Conservation (phyloP, 306 rosid species). For the Malus orientalis region DNA sequence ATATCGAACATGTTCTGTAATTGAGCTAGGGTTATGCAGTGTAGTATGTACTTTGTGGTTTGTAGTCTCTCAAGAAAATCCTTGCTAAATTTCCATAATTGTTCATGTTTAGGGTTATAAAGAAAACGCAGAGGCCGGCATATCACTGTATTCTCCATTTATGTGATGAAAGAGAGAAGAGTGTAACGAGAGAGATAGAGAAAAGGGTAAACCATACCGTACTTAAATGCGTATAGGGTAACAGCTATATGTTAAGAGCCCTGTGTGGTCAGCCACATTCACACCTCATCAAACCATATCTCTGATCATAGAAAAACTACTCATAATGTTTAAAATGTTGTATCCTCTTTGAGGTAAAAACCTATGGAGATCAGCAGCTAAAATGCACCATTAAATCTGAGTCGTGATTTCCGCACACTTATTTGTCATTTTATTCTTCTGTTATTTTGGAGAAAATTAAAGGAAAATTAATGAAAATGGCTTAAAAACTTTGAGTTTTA, state of each 20-base stretch:
- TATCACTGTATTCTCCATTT: background rate
- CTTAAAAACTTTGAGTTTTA: too few relatives aligned
- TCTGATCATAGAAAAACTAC: background rate
- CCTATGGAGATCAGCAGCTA: background rate
- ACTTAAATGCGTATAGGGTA: background rate
- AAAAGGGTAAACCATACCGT: too few relatives aligned
- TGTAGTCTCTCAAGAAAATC: background rate
- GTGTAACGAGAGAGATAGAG: background rate
- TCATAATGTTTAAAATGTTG: background rate
- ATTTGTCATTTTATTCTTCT: background rate
- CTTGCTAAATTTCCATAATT: background rate
- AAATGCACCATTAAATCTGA: background rate
- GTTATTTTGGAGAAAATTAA: background rate
- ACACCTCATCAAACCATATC: background rate
- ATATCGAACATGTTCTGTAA: too few relatives aligned
- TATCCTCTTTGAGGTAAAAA: background rate
- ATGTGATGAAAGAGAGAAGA: too few relatives aligned
- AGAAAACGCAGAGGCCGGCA: background rate
- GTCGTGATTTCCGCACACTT: background rate
- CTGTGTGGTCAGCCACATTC: background rate
- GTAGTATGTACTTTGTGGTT: too few relatives aligned
- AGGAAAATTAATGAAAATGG: too few relatives aligned
- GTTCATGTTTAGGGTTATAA: too few relatives aligned
- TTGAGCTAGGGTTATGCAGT: too few relatives aligned
- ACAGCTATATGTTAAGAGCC: background rate